Conservation (phyloP, 306 rosid species). For the Rosa chinensis region DNA sequence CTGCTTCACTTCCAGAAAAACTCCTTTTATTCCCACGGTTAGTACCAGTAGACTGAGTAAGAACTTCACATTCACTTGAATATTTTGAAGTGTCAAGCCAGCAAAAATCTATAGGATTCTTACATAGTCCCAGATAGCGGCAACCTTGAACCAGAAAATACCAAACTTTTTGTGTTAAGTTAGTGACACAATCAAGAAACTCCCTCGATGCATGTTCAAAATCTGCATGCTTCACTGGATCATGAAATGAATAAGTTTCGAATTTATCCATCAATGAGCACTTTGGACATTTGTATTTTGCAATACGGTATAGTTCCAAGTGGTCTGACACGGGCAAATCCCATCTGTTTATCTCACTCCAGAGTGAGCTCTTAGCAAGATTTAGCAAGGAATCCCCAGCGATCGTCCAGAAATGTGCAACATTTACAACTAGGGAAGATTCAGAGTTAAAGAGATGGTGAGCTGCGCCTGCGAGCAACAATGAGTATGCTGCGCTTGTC, state of each 20-base stretch:
- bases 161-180: slow-evolving; percentile 43
- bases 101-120: slow-evolving; percentile 52
- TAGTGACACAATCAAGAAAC: slow-evolving; percentile 42
- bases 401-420: slow-evolving; percentile 61
- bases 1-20: slow-evolving; percentile 15
- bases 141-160: slow-evolving; percentile 41
- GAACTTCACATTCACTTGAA: slow-evolving; percentile 16
- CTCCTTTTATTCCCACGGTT: slow-evolving; percentile 21
- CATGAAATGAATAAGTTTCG: slow-evolving; percentile 24
- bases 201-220: slow-evolving; percentile 40
- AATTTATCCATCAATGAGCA: slow-evolving; percentile 51
- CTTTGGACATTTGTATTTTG: slow-evolving; percentile 34
- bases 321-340: slow-evolving; percentile 27
- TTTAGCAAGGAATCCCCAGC: slow-evolving; percentile 73
- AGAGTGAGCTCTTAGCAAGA: slow-evolving; percentile 47
- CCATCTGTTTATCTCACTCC: slow-evolving; percentile 30
- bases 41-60: slow-evolving; percentile 9
- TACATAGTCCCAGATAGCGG: slow-evolving; percentile 38
- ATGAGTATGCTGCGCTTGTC: slow-evolving; percentile 61
- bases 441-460: slow-evolving; percentile 68
- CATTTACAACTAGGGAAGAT: slow-evolving; percentile 59
- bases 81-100: slow-evolving; percentile 23
- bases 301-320: slow-evolving; percentile 23
- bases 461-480: slow-evolving; percentile 68
- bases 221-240: slow-evolving; percentile 32